Conservation (phyloP, 305 asterid species). For the Rubia peregrina region DNA sequence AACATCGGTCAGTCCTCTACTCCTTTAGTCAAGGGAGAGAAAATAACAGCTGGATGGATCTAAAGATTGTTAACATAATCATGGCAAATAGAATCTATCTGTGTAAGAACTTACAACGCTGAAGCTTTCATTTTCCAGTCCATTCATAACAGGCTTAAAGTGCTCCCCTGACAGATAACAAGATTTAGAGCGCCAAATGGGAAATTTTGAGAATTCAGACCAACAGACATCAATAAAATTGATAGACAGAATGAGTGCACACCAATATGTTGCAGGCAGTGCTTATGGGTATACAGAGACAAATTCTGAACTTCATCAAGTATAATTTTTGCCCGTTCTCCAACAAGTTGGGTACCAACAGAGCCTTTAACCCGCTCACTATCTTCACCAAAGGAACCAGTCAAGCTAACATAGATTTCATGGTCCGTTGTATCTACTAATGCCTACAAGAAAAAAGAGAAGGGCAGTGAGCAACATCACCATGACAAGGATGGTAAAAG, state of each 20-base stretch:
- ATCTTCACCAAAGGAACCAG: conserved; percentile 69
- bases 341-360: conserved; percentile 87
- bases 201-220: conserved; percentile 2
- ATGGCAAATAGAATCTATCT: neutral
- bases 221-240: neutral
- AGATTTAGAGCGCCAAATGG: conserved; percentile 19
- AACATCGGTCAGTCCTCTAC: neutral
- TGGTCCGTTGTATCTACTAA: conserved; percentile 70
- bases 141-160: conserved; percentile 67
- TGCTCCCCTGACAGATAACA: conserved; percentile 58
- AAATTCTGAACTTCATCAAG: conserved; percentile 70
- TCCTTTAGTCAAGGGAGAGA: neutral
- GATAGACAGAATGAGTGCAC: conserved; percentile 15
- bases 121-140: conserved; percentile 55
- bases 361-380: conserved; percentile 70
- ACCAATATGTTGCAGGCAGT: conserved; percentile 91
- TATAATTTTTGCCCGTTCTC: conserved; percentile 86
- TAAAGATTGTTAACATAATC: neutral
- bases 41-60: conserved; percentile 1
- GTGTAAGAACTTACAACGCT: conserved; percentile 45
- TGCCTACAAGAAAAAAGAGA: conserved; percentile 40
- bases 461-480: neutral
- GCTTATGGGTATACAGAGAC: conserved; percentile 59
- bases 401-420: conserved; percentile 71
- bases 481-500: neutral